These are phyloP conservation scores for Trichocladium antarcticum DNA, from an alignment of 495 filamentous ascomycete species.

Conservation along the genomic window DNA sequence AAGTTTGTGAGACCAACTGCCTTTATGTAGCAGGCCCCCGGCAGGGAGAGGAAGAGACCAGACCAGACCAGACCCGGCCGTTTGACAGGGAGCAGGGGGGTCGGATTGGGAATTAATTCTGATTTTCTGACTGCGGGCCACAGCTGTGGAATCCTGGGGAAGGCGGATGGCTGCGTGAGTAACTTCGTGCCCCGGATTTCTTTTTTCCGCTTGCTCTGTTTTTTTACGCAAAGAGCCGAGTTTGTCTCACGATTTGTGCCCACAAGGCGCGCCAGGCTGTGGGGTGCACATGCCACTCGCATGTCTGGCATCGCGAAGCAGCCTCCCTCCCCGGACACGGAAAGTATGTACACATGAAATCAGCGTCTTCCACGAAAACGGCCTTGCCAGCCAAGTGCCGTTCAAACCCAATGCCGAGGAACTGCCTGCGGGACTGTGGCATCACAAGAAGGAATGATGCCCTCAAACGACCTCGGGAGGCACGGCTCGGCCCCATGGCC, in stretches of 20 bases:
- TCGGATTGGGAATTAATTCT: constrained; percentile 12
- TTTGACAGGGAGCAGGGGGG: constrained; percentile 9
- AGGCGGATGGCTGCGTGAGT: constrained; percentile 4
- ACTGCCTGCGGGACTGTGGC: not conserved
- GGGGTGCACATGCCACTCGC: not conserved
- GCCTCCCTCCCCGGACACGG: no score
- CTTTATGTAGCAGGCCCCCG: constrained; percentile 12
- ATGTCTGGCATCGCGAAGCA: not conserved
- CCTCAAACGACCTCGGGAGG: constrained; percentile 1
- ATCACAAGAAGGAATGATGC: not conserved
- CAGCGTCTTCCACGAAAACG: not conserved
- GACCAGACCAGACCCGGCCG: constrained; percentile 4
- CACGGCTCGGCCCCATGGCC: not conserved
- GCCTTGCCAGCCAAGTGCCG: not conserved
- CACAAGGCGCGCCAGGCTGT: constrained; percentile 2
- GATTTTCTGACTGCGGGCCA: constrained; percentile 9
- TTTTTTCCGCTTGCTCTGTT: not conserved
- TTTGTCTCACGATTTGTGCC: constrained; percentile 1
- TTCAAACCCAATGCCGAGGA: not conserved
- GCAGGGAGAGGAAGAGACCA: constrained; percentile 9
- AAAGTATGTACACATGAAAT: not conserved
- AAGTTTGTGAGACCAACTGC: constrained; percentile 9
- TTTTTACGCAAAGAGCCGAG: constrained; percentile 1
- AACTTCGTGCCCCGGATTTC: constrained; percentile 1
- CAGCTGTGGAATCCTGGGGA: constrained; percentile 16